Percentiles rank a stretch among this genome's conserved stretches.
These are phyloP conservation scores for Botrytis deweyae DNA, from an alignment of 2,329 filamentous ascomycete species.

Conservation along the genomic window DNA sequence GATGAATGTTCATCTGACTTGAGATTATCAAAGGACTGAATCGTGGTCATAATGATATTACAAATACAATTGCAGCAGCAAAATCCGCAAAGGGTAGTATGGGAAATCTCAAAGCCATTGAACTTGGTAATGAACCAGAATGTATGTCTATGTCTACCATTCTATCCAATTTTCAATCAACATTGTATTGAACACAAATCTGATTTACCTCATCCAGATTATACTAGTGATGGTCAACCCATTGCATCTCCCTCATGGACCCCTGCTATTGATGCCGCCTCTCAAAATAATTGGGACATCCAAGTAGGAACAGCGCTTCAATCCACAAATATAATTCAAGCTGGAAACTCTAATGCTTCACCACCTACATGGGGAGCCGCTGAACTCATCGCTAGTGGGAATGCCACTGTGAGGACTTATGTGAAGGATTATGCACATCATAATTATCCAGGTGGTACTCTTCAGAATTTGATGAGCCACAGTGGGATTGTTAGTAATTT, in stretches of 20 bases:
- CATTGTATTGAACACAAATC: not conserved
- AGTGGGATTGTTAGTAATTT: constrained; percentile 32
- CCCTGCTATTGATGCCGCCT: constrained; percentile 31
- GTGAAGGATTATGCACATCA: constrained; percentile 36
- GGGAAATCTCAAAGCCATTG: constrained; percentile 52
- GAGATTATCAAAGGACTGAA: constrained; percentile 45
- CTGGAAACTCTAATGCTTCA: constrained; percentile 33
- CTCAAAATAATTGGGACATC: constrained; percentile 35
- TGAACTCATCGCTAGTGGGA: constrained; percentile 33
- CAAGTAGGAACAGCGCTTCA: constrained; percentile 30
- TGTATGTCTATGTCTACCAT: constrained; percentile 42
- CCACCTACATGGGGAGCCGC: constrained; percentile 37
- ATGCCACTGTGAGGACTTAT: constrained; percentile 30
- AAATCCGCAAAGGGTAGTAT: constrained; percentile 46
- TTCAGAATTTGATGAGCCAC: constrained; percentile 35
- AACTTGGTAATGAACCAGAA: constrained; percentile 58
- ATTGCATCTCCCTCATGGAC: constrained; percentile 32
- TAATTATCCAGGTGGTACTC: constrained; percentile 44
- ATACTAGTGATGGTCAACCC: constrained; percentile 38
- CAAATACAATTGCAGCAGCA: constrained; percentile 55
- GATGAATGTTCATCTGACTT: constrained; percentile 2
- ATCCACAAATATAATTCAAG: constrained; percentile 32
- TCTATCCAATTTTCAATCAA: not conserved
- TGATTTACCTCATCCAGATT: constrained; percentile 35
- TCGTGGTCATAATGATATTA: constrained; percentile 51